A percentile compares a stretch with the other conserved stretches of the same genome.
phyloP scores from a whole-genome alignment of 768 basidiomycete genomes.

The Suillus subaureus region DNA sequence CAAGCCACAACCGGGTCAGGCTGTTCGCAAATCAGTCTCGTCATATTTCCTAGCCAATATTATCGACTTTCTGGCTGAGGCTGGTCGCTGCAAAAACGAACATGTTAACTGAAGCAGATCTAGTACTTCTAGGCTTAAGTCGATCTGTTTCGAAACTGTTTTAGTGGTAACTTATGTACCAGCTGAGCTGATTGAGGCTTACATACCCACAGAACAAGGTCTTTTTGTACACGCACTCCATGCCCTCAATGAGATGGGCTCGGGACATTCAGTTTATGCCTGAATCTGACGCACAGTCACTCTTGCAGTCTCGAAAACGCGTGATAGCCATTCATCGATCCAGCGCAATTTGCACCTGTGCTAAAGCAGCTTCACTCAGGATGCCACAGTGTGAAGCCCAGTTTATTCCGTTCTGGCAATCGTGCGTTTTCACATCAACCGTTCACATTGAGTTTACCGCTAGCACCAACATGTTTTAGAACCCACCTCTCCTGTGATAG shows the following conservation, averaged over 20 bases:
- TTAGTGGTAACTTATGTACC: neutral
- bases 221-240: neutral
- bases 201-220: neutral
- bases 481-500: neutral
- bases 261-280: neutral
- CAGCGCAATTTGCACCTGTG: neutral
- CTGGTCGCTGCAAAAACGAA: neutral
- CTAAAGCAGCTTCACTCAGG: neutral
- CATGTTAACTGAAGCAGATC: neutral
- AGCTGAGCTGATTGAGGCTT: neutral
- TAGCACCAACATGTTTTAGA: neutral
- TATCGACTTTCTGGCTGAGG: neutral
- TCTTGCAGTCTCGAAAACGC: neutral
- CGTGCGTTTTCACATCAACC: neutral
- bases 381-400: neutral
- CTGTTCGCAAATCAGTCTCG: neutral
- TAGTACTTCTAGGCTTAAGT: neutral
- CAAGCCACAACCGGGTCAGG: conserved; percentile 13
- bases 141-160: neutral
- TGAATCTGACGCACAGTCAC: neutral
- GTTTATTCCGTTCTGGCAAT: neutral
- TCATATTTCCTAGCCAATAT: neutral
- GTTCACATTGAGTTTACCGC: neutral
- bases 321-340: neutral
- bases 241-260: neutral